phyloP scores from a whole-genome alignment of 2,329 filamentous ascomycete species.

The Aureobasidium namibiae region DNA sequence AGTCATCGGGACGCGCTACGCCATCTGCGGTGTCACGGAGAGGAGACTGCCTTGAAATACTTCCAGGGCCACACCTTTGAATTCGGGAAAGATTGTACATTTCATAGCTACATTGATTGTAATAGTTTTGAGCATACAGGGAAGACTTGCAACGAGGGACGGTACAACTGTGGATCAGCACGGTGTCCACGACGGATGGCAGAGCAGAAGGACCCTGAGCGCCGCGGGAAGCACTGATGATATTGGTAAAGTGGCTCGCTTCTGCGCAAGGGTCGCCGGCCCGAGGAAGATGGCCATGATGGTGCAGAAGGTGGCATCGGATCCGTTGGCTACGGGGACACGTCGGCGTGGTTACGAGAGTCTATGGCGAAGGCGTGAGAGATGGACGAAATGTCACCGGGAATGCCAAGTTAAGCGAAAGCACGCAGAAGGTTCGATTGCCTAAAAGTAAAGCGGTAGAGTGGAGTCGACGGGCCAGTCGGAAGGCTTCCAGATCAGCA shows the following conservation, averaged over 20 bases:
- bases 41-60: too few species aligned
- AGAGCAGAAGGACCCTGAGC: slow-evolving; percentile 6
- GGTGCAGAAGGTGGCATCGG: too few species aligned
- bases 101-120: too few species aligned
- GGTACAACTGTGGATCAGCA: not conserved
- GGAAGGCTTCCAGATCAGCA: slow-evolving; percentile 1
- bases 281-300: not conserved
- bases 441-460: not conserved
- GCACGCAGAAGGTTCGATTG: slow-evolving; percentile 3
- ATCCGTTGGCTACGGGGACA: not conserved
- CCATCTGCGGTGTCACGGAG: too few species aligned
- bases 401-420: slow-evolving; percentile 1
- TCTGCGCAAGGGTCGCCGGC: not conserved
- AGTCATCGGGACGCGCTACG: too few species aligned
- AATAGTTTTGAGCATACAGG: too few species aligned
- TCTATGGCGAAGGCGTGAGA: not conserved
- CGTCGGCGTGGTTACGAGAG: slow-evolving; percentile 2
- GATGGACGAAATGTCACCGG: not conserved
- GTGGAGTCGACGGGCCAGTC: not conserved
- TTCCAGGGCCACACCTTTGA: too few species aligned
- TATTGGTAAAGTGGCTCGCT: not conserved
- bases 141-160: too few species aligned
- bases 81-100: too few species aligned
- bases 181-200: not conserved
- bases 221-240: not conserved